phyloP scores from a whole-genome alignment of 2,329 filamentous ascomycete genomes.

The Hypoxylon sp. region DNA sequence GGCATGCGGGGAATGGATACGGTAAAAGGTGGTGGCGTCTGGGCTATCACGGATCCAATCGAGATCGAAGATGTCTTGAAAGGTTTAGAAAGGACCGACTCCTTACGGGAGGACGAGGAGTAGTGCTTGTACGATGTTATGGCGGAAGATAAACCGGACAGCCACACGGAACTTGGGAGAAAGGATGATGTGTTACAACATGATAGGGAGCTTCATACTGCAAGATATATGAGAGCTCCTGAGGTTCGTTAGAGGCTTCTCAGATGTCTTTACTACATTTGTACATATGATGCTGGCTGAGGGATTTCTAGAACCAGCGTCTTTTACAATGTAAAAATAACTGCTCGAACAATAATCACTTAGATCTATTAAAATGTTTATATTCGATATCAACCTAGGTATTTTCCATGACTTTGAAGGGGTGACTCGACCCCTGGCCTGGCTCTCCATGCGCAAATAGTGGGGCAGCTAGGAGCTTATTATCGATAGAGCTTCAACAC shows the following conservation, averaged over 20 bases:
- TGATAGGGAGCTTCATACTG: neutral
- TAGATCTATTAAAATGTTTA: neutral
- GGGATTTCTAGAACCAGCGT: neutral
- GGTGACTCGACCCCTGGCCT: conserved; percentile 27
- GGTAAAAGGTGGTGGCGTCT: conserved; percentile 91
- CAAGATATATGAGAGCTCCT: conserved; percentile 7
- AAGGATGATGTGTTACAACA: neutral
- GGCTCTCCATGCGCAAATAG: conserved; percentile 6
- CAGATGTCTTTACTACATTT: conserved; percentile 17
- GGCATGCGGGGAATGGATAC: conserved; percentile 84
- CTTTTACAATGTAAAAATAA: conserved; percentile 4
- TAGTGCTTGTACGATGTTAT: conserved; percentile 37
- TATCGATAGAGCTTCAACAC: conserved; percentile 40
- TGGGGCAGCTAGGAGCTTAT: conserved; percentile 28
- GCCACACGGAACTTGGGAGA: neutral
- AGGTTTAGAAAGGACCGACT: conserved; percentile 76
- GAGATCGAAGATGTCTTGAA: conserved; percentile 79
- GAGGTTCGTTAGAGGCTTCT: conserved; percentile 1
- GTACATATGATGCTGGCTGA: conserved; percentile 18
- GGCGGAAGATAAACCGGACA: conserved; percentile 1
- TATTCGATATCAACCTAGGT: neutral
- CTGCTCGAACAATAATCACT: neutral
- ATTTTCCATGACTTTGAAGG: neutral
- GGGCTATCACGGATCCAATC: conserved; percentile 87
- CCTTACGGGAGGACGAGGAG: conserved; percentile 63